Conservation (phyloP, 371 early-diverging fungal genomes). For the Sporodiniella umbellata region DNA sequence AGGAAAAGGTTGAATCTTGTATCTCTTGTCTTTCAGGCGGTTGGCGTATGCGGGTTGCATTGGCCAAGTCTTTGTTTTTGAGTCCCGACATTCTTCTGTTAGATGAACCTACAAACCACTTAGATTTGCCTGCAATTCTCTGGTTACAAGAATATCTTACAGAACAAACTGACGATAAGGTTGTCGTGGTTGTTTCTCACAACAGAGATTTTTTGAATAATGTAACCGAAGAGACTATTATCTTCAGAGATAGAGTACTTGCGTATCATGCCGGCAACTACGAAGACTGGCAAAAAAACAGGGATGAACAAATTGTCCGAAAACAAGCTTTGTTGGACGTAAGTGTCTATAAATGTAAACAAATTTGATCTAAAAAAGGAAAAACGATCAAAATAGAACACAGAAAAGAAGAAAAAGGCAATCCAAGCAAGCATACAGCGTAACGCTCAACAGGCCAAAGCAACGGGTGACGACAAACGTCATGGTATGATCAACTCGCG, state of each 20-base stretch:
- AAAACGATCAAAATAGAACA: conserved; percentile 16
- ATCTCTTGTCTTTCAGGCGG: conserved; percentile 78
- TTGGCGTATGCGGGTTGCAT: conserved; percentile 84
- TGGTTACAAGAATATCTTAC: conserved; percentile 77
- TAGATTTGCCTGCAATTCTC: conserved; percentile 76
- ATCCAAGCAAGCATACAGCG: conserved; percentile 63
- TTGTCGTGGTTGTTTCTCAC: conserved; percentile 77
- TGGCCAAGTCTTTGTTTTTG: conserved; percentile 79
- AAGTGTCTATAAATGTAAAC: conserved; percentile 2
- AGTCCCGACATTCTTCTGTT: conserved; percentile 79
- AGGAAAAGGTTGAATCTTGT: conserved; percentile 32
- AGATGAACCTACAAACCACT: conserved; percentile 88
- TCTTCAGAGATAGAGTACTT: conserved; percentile 59
- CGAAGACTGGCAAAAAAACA: conserved; percentile 62
- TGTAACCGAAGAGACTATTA: conserved; percentile 70
- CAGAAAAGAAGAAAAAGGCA: conserved; percentile 60
- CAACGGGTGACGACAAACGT: conserved; percentile 76
- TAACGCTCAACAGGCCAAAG: conserved; percentile 63
- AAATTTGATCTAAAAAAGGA: not conserved
- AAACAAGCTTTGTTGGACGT: conserved; percentile 51
- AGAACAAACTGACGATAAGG: conserved; percentile 48
- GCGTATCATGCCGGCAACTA: conserved; percentile 75
- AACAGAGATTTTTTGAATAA: conserved; percentile 74
- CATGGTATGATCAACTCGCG: conserved; percentile 69
- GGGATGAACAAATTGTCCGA: conserved; percentile 58